These are phyloP conservation scores for Penicillium sp. DNA, from an alignment of 2,329 filamentous ascomycete species.

Conservation along the genomic window DNA sequence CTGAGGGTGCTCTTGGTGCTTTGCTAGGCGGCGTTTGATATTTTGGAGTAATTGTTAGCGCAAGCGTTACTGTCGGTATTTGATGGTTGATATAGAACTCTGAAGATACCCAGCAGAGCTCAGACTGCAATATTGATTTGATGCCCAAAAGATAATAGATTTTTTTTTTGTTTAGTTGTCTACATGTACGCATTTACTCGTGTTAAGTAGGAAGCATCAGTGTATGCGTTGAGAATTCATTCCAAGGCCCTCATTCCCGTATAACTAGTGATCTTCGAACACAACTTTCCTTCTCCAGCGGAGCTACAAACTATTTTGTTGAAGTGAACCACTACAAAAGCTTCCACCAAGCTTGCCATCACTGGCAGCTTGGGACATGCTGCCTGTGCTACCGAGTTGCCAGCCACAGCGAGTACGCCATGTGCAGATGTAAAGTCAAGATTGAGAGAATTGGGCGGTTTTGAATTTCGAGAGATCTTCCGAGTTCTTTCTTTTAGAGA, in stretches of 20 bases:
- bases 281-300: background rate
- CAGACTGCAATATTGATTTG: background rate
- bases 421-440: conserved; percentile 3
- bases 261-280: background rate
- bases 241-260: background rate
- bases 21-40: conserved; percentile 28
- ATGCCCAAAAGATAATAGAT: background rate
- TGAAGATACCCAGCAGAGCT: conserved; percentile 10
- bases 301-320: background rate
- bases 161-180: too few species aligned
- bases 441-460: conserved; percentile 33
- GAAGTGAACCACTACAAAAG: background rate
- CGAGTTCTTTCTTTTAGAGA: conserved; percentile 39
- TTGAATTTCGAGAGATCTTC: conserved; percentile 40
- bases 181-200: too few species aligned
- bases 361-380: background rate
- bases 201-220: background rate
- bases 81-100: conserved; percentile 3
- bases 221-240: background rate
- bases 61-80: background rate
- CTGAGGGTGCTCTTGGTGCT: conserved; percentile 35
- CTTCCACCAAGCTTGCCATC: background rate
- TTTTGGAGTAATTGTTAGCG: background rate
- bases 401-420: conserved; percentile 6
- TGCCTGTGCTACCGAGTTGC: background rate